Evolutionary conservation across 441 rosid genomes (phyloP).

Genomic region (Melianthus villosus): DNA sequence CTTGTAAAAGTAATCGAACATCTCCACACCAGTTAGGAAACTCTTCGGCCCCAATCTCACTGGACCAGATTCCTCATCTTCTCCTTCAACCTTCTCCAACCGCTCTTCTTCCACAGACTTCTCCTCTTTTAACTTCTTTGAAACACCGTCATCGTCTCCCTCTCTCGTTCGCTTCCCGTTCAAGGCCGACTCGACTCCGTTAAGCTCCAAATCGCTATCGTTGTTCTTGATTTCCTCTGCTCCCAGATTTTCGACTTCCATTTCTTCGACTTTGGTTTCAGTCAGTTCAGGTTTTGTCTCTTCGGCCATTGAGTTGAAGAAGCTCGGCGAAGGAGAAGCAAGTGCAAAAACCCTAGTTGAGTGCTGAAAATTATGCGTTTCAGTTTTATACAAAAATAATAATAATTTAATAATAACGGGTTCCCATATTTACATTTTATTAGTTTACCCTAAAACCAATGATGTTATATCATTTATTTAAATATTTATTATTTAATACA

Average conservation of each 20-base stretch:
- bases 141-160: too few species aligned
- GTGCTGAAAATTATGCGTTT: too few species aligned
- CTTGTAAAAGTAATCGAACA: constrained; percentile 61
- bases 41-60: constrained; percentile 59
- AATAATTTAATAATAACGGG: too few species aligned
- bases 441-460: too few species aligned
- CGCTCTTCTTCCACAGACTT: constrained; percentile 29
- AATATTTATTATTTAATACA: too few species aligned
- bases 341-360: constrained; percentile 11
- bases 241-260: constrained; percentile 27
- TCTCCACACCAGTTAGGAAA: constrained; percentile 34
- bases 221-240: too few species aligned
- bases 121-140: too few species aligned
- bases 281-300: constrained; percentile 20
- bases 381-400: too few species aligned
- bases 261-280: constrained; percentile 27
- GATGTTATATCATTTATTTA: too few species aligned
- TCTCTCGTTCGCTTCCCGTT: too few species aligned
- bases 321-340: too few species aligned
- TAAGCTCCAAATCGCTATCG: constrained; percentile 4
- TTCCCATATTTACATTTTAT: too few species aligned
- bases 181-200: constrained; percentile 9
- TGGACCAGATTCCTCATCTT: constrained; percentile 16
- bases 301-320: constrained; percentile 47
- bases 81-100: constrained; percentile 18